Conservation (phyloP, 768 basidiomycete genomes). For the Mycena floridula region DNA sequence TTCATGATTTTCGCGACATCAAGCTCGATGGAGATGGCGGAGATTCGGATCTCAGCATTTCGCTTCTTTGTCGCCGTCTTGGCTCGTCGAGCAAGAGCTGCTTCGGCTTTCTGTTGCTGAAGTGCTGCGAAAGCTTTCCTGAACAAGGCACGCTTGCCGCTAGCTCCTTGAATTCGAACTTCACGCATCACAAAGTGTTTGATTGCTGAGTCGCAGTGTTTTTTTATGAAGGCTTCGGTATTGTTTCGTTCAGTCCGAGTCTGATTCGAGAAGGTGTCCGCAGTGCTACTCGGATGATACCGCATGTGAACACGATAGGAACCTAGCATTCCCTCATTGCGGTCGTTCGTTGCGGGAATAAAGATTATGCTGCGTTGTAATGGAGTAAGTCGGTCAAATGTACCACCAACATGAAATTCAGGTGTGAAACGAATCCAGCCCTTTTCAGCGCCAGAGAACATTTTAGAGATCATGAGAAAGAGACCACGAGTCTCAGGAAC, state of each 20-base stretch:
- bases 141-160: background rate
- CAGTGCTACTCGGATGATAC: conserved; percentile 7
- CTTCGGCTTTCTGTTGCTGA: background rate
- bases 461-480: background rate
- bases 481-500: background rate
- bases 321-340: conserved; percentile 13
- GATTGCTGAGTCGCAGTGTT: background rate
- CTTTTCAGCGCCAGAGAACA: background rate
- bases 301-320: conserved; percentile 3
- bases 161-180: too few relatives aligned
- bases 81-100: background rate
- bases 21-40: background rate
- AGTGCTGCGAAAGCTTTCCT: background rate
- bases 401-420: background rate
- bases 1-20: background rate
- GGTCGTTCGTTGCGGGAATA: conserved; percentile 15
- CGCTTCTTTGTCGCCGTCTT: background rate
- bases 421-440: background rate
- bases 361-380: conserved; percentile 7
- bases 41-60: background rate
- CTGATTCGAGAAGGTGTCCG: conserved; percentile 8
- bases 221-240: conserved; percentile 11
- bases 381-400: conserved; percentile 9
- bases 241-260: conserved; percentile 10
- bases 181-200: background rate